phyloP scores from a whole-genome alignment of 805 yeast genomes.

The Yamadazyma tumulicola region DNA sequence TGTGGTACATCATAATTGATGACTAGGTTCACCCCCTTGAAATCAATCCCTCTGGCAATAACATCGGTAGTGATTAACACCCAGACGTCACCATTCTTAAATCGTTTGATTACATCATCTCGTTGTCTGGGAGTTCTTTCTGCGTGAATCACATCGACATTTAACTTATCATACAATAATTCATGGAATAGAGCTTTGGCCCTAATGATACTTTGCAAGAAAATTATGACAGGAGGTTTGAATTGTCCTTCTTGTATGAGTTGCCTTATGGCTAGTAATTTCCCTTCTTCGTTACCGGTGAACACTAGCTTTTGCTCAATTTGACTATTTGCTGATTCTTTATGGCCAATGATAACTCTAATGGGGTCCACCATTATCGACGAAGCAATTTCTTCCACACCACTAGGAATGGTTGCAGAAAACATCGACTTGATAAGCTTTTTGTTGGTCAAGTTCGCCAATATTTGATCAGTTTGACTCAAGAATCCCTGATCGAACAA shows the following conservation, averaged over 20 bases:
- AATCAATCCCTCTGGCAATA: conserved; percentile 93
- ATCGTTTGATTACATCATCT: conserved; percentile 76
- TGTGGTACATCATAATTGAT: conserved; percentile 96
- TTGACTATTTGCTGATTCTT: conserved; percentile 83
- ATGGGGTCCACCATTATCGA: conserved; percentile 83
- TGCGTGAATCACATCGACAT: conserved; percentile 94
- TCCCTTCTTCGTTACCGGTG: conserved; percentile 96
- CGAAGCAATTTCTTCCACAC: conserved; percentile 83
- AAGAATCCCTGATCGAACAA: conserved; percentile 83
- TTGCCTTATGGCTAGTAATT: conserved; percentile 85
- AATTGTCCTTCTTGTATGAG: conserved; percentile 80
- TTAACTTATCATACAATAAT: conserved; percentile 82
- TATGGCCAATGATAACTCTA: conserved; percentile 85
- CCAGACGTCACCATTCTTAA: conserved; percentile 91
- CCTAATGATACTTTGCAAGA: conserved; percentile 85
- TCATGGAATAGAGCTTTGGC: conserved; percentile 96
- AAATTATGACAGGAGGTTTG: conserved; percentile 89
- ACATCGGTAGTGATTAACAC: conserved; percentile 96
- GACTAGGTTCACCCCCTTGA: conserved; percentile 90
- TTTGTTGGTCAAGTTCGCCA: conserved; percentile 51
- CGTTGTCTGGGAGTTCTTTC: conserved; percentile 89
- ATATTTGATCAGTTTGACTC: conserved; percentile 84
- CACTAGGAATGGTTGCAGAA: conserved; percentile 93
- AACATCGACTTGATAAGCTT: conserved; percentile 71
- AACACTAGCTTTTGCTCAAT: conserved; percentile 81